These are phyloP conservation scores for Trichoderma koningii DNA, from an alignment of 2,329 filamentous ascomycete species.

Conservation along the genomic window DNA sequence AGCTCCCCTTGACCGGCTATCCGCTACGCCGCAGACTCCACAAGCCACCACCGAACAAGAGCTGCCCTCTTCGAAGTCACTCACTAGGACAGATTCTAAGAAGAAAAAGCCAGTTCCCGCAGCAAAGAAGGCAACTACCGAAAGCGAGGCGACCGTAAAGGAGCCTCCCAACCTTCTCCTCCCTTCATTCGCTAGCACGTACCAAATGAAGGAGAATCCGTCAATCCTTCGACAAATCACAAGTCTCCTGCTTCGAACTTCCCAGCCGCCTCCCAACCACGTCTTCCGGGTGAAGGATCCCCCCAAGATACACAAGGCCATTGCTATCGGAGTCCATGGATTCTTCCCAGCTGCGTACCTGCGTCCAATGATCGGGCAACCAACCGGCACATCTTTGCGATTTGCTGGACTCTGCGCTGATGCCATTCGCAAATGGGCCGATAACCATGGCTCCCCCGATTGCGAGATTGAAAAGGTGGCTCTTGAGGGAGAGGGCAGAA, in stretches of 20 bases:
- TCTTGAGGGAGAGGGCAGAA: constrained; percentile 91
- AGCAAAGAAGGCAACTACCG: constrained; percentile 31
- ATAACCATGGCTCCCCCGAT: constrained; percentile 69
- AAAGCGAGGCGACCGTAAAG: constrained; percentile 40
- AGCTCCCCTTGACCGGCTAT: constrained; percentile 11
- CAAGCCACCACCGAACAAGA: constrained; percentile 14
- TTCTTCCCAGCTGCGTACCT: constrained; percentile 87
- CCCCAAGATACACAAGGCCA: constrained; percentile 76
- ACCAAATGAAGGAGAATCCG: constrained; percentile 65
- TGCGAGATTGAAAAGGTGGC: constrained; percentile 91
- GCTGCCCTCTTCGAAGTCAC: constrained; percentile 22
- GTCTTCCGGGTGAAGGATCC: constrained; percentile 70
- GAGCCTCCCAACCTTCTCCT: constrained; percentile 64
- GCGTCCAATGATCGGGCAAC: constrained; percentile 89
- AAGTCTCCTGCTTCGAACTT: constrained; percentile 57
- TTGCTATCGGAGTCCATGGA: constrained; percentile 93
- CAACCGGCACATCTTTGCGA: constrained; percentile 90
- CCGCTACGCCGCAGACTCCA: not conserved
- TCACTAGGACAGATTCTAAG: constrained; percentile 26
- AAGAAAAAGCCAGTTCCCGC: constrained; percentile 29
- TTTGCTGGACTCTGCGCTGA: constrained; percentile 87
- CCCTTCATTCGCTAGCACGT: constrained; percentile 70
- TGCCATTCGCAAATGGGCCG: constrained; percentile 80
- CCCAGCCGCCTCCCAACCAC: constrained; percentile 64
- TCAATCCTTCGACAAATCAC: constrained; percentile 70